Evolutionary conservation across 2,329 filamentous ascomycete genomes (phyloP).

Genomic region (Paramyrothecium roridum): DNA sequence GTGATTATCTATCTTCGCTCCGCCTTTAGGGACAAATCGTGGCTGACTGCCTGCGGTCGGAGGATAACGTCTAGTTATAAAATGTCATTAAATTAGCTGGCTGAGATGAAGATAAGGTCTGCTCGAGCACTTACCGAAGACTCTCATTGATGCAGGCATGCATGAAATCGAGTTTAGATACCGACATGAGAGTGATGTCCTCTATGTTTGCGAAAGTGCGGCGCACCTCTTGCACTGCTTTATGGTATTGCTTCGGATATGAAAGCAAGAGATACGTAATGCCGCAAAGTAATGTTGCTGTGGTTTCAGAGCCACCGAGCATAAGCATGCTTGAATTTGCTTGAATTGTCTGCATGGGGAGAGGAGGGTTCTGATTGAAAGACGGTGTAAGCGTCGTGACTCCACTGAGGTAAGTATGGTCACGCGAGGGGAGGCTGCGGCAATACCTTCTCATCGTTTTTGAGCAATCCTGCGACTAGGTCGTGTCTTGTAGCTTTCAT

Average conservation of each 20-base stretch:
- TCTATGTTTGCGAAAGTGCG: constrained; percentile 4
- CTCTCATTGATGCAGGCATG: not conserved
- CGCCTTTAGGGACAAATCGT: not conserved
- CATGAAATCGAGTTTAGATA: constrained; percentile 2
- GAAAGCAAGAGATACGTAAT: constrained; percentile 21
- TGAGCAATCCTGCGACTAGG: not conserved
- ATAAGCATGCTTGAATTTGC: constrained; percentile 13
- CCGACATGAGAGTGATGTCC: constrained; percentile 9
- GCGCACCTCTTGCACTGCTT: constrained; percentile 29
- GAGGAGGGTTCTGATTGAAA: not conserved
- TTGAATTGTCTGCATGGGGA: constrained; percentile 2
- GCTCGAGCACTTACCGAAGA: no score
- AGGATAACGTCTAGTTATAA: not conserved
- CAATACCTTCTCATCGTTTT: not conserved
- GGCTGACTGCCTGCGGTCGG: not conserved
- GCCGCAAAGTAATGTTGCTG: constrained; percentile 23
- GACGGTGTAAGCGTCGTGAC: not conserved
- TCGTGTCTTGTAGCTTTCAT: not conserved
- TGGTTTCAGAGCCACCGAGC: constrained; percentile 28
- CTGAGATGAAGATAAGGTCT: no score
- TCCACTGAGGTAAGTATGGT: not conserved
- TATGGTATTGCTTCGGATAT: constrained; percentile 23
- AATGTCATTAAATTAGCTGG: no score
- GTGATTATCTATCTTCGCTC: not conserved
- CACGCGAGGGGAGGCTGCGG: not conserved